These are phyloP conservation scores for Hygrophoropsis aurantiaca DNA, from an alignment of 768 basidiomycete genomes.

Conservation along the genomic window DNA sequence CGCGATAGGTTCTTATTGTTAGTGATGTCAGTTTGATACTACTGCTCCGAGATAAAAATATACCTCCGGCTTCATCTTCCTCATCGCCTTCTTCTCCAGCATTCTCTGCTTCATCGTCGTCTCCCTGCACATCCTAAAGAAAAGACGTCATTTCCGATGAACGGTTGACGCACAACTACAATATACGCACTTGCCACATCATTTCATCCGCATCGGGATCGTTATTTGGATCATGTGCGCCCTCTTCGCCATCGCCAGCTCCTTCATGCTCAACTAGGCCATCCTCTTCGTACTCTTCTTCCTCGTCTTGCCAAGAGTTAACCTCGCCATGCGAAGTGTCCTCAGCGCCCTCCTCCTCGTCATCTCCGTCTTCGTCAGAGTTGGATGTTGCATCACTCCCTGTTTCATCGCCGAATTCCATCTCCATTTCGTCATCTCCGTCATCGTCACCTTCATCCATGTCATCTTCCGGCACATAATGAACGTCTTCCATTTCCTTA, in stretches of 20 bases:
- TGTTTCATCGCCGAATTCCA: constrained; percentile 83
- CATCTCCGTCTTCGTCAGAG: constrained; percentile 68
- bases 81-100: constrained; percentile 51
- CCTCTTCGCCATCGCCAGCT: constrained; percentile 44
- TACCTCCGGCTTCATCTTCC: constrained; percentile 62
- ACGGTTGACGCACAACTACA: too few species aligned
- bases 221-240: constrained; percentile 52
- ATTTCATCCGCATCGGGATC: constrained; percentile 49
- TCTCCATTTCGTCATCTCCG: constrained; percentile 81
- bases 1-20: constrained; percentile 51
- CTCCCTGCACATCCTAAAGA: constrained; percentile 53
- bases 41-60: constrained; percentile 11
- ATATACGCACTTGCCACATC: constrained; percentile 57
- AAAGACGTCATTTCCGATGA: too few species aligned
- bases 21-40: too few species aligned
- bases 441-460: constrained; percentile 84
- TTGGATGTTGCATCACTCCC: constrained; percentile 81
- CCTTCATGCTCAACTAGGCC: constrained; percentile 64
- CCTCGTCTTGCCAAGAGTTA: constrained; percentile 61
- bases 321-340: constrained; percentile 44
- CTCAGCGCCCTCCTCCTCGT: constrained; percentile 60
- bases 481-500: constrained; percentile 85
- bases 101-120: constrained; percentile 36
- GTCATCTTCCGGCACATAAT: constrained; percentile 66
- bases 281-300: constrained; percentile 59